Evolutionary conservation across 1,284 basidiomycete genomes (phyloP), one percentile per base, ranked within the genome.

Genomic region (Trametes versicolor): DNA sequence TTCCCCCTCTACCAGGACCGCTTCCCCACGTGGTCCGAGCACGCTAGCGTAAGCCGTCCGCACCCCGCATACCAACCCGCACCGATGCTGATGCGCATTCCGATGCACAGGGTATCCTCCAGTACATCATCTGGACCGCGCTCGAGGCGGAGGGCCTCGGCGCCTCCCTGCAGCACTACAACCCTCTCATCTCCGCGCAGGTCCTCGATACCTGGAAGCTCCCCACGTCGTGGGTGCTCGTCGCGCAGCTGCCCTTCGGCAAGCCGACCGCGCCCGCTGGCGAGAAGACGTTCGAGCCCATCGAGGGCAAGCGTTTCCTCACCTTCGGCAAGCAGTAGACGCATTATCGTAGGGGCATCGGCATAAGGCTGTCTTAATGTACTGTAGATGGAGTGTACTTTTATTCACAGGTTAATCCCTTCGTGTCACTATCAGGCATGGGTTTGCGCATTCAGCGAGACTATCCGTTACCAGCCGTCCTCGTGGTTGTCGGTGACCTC

Each of bases 91-190:
- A 65, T 57, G 37, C 21, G 29, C 43, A 47, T 19, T 25, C 3
- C 41, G 59, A 29, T 47, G 21, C 48, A 36, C 58, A 70, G 69
- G 69, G 59, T 27, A 73, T 73, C 61, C 68, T 73, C 52, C 72
- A 73, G 65, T 71, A 68, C 68, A 64, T 71, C 61, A 60, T 71
- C 49, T 73, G 72, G 72, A 73, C 69, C 47, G 70, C 72, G 43
- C 70, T 73, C 55, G 72, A 71, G 69, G 53, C 55, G 36, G 72
- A 73, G 69, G 72, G 72, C 41, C 67, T 73, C 58, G 72, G 72
- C 56, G 72, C 72, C 15, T 66, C 64, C 43, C 72, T 73, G 48
- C 70, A 73, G 72, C 72, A 73, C 68, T 73, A 73, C 70, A 73
- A 73, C 72, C 70, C 70, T 41, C 69, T 73, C 63, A 71, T 73